Conservation (phyloP, 805 yeast species). For the Schizosaccharomyces osmophilus region DNA sequence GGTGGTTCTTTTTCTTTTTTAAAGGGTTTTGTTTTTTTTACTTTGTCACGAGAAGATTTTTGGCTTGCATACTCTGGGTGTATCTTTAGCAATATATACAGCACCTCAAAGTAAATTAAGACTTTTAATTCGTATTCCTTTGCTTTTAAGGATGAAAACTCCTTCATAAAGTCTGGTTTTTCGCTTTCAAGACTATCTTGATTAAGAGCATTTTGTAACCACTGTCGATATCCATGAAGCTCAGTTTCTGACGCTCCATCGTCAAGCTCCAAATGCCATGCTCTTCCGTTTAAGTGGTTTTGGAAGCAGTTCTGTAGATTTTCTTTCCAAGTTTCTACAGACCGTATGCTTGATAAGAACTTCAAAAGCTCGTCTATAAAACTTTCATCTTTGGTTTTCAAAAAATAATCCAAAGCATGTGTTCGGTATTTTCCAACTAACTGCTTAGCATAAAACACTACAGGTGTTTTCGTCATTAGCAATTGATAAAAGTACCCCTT, state of each 20-base stretch:
- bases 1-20: not conserved
- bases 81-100: not conserved
- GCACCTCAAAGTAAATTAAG: not conserved
- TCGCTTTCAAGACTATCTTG: not conserved
- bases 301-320: not conserved
- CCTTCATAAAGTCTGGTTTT: not conserved
- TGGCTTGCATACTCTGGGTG: not conserved
- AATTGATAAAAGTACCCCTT: not conserved
- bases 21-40: not conserved
- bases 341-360: not conserved
- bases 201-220: not conserved
- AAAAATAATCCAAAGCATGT: not conserved
- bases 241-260: no score
- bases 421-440: not conserved
- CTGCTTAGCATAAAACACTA: not conserved
- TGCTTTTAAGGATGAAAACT: not conserved
- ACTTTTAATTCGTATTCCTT: not conserved
- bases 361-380: not conserved
- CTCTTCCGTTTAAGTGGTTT: not conserved
- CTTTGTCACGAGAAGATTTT: not conserved
- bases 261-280: not conserved
- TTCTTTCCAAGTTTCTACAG: not conserved
- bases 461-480: not conserved
- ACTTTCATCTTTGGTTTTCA: not conserved
- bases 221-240: not conserved